phyloP scores from a whole-genome alignment of 2,329 filamentous ascomycete genomes.

The Pseudocercospora crystallina region DNA sequence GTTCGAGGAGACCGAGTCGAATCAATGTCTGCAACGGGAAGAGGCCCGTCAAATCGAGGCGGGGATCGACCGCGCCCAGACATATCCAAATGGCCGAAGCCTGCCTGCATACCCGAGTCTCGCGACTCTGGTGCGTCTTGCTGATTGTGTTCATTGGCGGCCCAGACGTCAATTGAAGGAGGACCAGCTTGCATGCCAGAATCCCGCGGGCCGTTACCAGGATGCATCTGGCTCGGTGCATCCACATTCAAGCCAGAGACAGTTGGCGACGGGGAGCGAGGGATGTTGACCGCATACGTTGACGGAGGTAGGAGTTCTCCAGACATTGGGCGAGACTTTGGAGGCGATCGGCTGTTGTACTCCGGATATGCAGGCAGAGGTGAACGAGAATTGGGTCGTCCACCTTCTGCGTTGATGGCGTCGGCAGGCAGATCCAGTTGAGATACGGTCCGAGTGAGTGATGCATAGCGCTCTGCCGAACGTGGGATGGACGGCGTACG shows the following conservation, averaged over 20 bases:
- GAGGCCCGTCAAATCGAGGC: conserved; percentile 8
- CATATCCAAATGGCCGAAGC: too few species aligned
- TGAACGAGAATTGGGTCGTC: conserved; percentile 9
- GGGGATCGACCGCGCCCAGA: neutral
- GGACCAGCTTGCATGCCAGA: too few species aligned
- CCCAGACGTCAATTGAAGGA: too few species aligned
- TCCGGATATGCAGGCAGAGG: conserved; percentile 1
- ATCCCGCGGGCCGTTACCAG: too few species aligned
- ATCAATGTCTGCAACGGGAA: conserved; percentile 13
- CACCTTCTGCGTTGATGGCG: neutral
- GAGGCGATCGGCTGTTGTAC: neutral
- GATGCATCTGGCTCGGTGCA: too few species aligned
- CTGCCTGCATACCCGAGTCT: too few species aligned
- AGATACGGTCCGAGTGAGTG: conserved; percentile 12
- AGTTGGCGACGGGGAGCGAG: neutral
- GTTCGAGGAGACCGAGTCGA: conserved; percentile 9
- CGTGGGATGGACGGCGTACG: conserved; percentile 14
- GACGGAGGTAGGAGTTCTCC: conserved; percentile 9
- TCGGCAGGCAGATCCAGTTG: conserved; percentile 9
- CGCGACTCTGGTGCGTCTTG: too few species aligned
- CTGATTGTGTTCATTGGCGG: too few species aligned
- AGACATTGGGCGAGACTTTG: conserved; percentile 1
- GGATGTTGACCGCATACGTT: conserved; percentile 4
- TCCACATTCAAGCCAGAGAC: too few species aligned
- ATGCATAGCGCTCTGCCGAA: conserved; percentile 10